Conservation (phyloP, 164 flowering plant genomes). For the Pachysandra terminalis region DNA sequence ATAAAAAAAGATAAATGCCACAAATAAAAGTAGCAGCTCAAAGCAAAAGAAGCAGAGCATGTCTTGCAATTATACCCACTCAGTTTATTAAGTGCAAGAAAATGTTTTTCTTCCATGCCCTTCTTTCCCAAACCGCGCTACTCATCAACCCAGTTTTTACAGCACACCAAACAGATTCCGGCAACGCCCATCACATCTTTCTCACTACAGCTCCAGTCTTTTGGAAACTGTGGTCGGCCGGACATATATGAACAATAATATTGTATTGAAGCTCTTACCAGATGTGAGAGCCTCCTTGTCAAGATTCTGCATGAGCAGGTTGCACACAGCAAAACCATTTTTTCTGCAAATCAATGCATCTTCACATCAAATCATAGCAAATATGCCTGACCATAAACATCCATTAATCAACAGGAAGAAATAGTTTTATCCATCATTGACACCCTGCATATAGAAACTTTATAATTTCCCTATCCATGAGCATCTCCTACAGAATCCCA, state of each 20-base stretch:
- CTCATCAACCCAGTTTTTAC: slow-evolving; percentile 2
- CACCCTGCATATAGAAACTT: neutral
- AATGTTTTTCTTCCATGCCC: neutral
- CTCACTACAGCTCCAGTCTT: slow-evolving; percentile 1
- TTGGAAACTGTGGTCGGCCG: neutral
- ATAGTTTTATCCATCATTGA: neutral
- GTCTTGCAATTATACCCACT: neutral
- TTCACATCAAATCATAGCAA: neutral
- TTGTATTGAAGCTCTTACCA: neutral
- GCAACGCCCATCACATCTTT: neutral
- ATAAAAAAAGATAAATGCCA: neutral
- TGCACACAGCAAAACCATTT: slow-evolving; percentile 88
- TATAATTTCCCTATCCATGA: neutral
- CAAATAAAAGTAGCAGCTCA: neutral
- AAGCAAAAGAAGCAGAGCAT: neutral
- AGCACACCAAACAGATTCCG: slow-evolving; percentile 12
- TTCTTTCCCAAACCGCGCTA: no score
- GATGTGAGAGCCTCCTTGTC: slow-evolving; percentile 18
- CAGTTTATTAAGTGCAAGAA: neutral
- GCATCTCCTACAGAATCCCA: neutral
- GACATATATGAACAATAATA: neutral
- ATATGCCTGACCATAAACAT: no score
- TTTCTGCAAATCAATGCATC: slow-evolving; percentile 45
- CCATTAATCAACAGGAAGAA: neutral
- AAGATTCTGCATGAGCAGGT: slow-evolving; percentile 52